A percentile compares a stretch with the other conserved stretches of the same genome.
These are phyloP conservation scores for Kodamaea anthophila DNA, from an alignment of 1,139 yeast genomes.

Conservation along the genomic window DNA sequence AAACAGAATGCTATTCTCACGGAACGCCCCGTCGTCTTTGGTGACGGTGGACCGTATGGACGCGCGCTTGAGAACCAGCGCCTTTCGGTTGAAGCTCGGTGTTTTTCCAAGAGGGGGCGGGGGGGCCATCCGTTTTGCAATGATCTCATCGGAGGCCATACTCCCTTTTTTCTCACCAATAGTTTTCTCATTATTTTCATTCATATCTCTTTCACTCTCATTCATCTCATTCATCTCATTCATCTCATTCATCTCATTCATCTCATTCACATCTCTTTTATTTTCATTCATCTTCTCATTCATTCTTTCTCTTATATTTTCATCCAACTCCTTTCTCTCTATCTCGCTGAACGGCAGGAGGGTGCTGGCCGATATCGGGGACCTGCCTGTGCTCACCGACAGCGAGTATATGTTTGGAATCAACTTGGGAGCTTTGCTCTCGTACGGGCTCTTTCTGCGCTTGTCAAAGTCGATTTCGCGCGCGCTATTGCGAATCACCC, in stretches of 20 bases:
- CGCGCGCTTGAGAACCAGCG: slow-evolving; percentile 6
- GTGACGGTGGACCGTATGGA: slow-evolving; percentile 13
- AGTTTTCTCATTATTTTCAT: not conserved
- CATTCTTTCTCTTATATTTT: too few relatives aligned
- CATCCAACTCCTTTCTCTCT: slow-evolving; percentile 2
- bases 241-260: not conserved
- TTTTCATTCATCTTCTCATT: slow-evolving; percentile 1
- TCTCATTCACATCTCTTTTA: not conserved
- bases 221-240: not conserved
- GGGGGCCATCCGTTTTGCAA: slow-evolving; percentile 70
- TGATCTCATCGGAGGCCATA: slow-evolving; percentile 19
- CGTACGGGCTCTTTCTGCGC: slow-evolving; percentile 70
- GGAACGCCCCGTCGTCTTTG: slow-evolving; percentile 44
- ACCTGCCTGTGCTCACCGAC: slow-evolving; percentile 29
- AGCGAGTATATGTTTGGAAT: slow-evolving; percentile 41
- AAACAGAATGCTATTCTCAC: slow-evolving; percentile 65
- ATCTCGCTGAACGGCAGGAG: slow-evolving; percentile 28
- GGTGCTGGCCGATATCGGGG: slow-evolving; percentile 39
- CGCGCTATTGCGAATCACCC: slow-evolving; percentile 59
- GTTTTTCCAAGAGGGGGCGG: slow-evolving; percentile 48
- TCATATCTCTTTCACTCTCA: not conserved
- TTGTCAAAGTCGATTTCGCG: slow-evolving; percentile 79
- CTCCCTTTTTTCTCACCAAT: not conserved
- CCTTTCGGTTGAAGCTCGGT: slow-evolving; percentile 11
- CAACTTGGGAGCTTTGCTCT: slow-evolving; percentile 36